Evolutionary conservation across 2,329 filamentous ascomycete species (phyloP), one percentile per base, ranked within the genome.

Genomic region (Claviceps lovelessii): DNA sequence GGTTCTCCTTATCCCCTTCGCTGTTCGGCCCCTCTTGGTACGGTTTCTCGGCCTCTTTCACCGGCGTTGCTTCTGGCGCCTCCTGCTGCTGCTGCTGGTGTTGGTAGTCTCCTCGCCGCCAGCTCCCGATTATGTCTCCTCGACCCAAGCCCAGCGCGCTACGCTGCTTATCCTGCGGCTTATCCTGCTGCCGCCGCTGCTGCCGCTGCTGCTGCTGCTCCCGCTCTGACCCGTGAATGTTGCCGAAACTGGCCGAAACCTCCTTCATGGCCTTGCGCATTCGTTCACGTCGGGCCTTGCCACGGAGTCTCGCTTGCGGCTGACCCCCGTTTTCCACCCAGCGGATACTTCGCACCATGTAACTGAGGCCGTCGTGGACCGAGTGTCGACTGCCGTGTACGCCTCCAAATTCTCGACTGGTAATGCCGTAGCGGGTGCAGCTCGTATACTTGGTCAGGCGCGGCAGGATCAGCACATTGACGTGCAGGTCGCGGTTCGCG

Each of bases 351-450:
- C 83, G 76, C 50, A 98, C 80, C 77, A 86, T 89, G 70, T 88
- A 97, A 66, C 90, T 95, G 67, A 95, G 80, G 3, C 90, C 90
- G 61, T 95, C 90, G 64, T 96, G 90, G 15, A 75, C 64, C 5
- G 67, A 69, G 54, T 72, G 77, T 13, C 76, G 68, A 5, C 57
- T 56, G 1, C 67, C 67, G 48, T 64, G 65, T 31, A 72, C 76
- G 29, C 77, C 79, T 7, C 82, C 85, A 76, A 90, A 96, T 57
- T 85, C 81, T 33, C 90, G 82, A 60, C 88, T 94, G 61, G 83
- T 84, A 55, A 98, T 80, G 3, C 91, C 91, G 63, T 86, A 89
- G 47, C 88, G 79, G 0, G 85, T 85, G 0, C 82, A 85, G 6
- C 83, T 81, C 0, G 80, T 75, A 65, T 97, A 98, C 57, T 81